A percentile compares a stretch with the other conserved stretches of the same genome.
phyloP scores from a whole-genome alignment of 2,329 filamentous ascomycete species.

The Pseudocercospora fuligena region DNA sequence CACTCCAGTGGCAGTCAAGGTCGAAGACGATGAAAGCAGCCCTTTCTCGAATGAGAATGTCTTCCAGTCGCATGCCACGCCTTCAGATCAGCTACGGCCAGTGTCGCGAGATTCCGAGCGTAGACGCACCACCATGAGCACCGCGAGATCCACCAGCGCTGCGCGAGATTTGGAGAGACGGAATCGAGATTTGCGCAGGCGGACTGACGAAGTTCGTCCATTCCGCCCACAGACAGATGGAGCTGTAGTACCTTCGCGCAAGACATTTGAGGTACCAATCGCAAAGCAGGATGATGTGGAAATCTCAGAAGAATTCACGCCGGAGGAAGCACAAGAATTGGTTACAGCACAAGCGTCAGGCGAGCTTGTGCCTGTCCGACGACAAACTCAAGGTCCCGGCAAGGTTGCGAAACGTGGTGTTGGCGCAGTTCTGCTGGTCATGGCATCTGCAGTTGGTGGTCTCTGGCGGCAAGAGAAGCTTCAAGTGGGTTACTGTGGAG shows the following conservation, averaged over 20 bases:
- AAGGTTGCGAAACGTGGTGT: slow-evolving; percentile 64
- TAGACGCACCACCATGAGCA: slow-evolving; percentile 58
- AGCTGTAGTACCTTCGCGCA: slow-evolving; percentile 59
- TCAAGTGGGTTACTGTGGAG: slow-evolving; percentile 92
- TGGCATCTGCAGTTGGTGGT: slow-evolving; percentile 72
- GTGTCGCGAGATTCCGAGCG: slow-evolving; percentile 62
- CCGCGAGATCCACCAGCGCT: slow-evolving; percentile 36
- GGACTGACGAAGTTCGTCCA: slow-evolving; percentile 48
- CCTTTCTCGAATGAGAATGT: slow-evolving; percentile 90
- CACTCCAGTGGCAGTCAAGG: slow-evolving; percentile 37
- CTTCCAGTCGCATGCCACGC: slow-evolving; percentile 65
- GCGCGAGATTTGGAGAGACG: slow-evolving; percentile 47
- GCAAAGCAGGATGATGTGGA: slow-evolving; percentile 53
- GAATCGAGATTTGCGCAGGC: slow-evolving; percentile 49
- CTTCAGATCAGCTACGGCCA: slow-evolving; percentile 20
- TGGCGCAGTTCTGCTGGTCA: slow-evolving; percentile 70
- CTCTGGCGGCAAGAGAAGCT: slow-evolving; percentile 96
- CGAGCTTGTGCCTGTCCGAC: slow-evolving; percentile 51
- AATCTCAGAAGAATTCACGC: slow-evolving; percentile 88
- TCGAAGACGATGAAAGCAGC: slow-evolving; percentile 55
- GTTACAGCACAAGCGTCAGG: slow-evolving; percentile 65
- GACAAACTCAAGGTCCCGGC: slow-evolving; percentile 49
- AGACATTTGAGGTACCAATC: slow-evolving; percentile 63
- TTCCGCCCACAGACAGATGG: slow-evolving; percentile 59
- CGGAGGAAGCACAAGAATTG: slow-evolving; percentile 81